These are phyloP conservation scores for Mesotaenium endlicherianum DNA, from an alignment of 139 green algal species.

Conservation along the genomic window DNA sequence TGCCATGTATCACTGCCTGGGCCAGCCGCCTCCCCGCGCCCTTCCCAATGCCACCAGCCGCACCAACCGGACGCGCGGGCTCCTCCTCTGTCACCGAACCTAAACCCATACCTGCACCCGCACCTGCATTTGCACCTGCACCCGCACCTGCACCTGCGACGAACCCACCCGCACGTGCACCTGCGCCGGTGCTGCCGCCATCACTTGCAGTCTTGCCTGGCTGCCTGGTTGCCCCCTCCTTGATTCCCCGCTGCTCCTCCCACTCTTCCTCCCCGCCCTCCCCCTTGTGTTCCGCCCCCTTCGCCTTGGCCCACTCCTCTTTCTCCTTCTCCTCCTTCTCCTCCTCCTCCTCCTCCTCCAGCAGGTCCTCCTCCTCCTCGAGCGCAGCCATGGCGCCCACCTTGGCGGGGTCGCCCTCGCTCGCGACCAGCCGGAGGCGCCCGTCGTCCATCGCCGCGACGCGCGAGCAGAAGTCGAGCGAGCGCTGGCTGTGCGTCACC, in stretches of 20 bases:
- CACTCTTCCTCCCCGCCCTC: not conserved
- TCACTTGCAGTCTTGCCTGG: no score
- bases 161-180: no score
- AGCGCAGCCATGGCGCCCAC: not conserved
- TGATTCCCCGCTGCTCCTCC: not conserved
- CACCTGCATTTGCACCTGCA: no score
- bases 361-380: slow-evolving; percentile 39
- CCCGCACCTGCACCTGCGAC: no score
- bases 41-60: no score
- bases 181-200: no score
- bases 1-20: not conserved
- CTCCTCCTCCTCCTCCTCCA: not conserved
- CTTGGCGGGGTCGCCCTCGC: slow-evolving; percentile 7
- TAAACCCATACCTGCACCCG: no score
- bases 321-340: not conserved
- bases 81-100: no score
- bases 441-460: slow-evolving; percentile 21
- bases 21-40: not conserved
- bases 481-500: slow-evolving; percentile 27
- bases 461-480: not conserved
- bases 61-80: no score
- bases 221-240: no score
- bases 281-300: not conserved
- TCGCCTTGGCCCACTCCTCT: not conserved
- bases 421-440: not conserved